A percentile compares a stretch with the other conserved stretches of the same genome.
Evolutionary conservation across 2,329 filamentous ascomycete genomes (phyloP).

Genomic region (Ceratocystis smalleyi): DNA sequence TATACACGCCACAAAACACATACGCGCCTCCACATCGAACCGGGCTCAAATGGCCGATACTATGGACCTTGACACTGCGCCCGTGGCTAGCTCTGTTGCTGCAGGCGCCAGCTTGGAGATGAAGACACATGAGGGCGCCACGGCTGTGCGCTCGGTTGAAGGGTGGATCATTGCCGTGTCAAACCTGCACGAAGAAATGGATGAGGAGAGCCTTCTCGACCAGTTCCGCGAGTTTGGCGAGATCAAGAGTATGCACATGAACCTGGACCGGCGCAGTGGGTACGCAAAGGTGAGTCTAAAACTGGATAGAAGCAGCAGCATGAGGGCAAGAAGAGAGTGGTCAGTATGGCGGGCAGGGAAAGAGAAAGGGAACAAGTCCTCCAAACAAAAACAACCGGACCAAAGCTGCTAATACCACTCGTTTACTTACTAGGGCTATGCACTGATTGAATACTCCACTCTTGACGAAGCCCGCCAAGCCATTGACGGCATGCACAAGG

Average conservation of each 20-base stretch:
- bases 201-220: slow-evolving; percentile 68
- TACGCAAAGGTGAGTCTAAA: slow-evolving; percentile 56
- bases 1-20: slow-evolving; percentile 4
- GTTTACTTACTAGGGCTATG: slow-evolving; percentile 48
- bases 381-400: neutral
- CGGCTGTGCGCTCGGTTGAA: slow-evolving; percentile 72
- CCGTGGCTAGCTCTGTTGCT: slow-evolving; percentile 20
- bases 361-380: neutral
- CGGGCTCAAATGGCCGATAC: slow-evolving; percentile 33
- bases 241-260: slow-evolving; percentile 75
- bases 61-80: slow-evolving; percentile 40
- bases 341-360: neutral
- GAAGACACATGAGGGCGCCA: slow-evolving; percentile 57
- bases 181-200: slow-evolving; percentile 76
- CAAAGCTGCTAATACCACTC: neutral
- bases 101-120: slow-evolving; percentile 38
- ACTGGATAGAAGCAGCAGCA: neutral
- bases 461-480: slow-evolving; percentile 66
- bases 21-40: too few relatives aligned
- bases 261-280: slow-evolving; percentile 65
- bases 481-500: slow-evolving; percentile 61
- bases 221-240: slow-evolving; percentile 72
- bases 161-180: slow-evolving; percentile 80
- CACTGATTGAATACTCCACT: slow-evolving; percentile 69
- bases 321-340: neutral